Conservation (phyloP, 116 monocot genomes). For the Trichopus zeylanicus region DNA sequence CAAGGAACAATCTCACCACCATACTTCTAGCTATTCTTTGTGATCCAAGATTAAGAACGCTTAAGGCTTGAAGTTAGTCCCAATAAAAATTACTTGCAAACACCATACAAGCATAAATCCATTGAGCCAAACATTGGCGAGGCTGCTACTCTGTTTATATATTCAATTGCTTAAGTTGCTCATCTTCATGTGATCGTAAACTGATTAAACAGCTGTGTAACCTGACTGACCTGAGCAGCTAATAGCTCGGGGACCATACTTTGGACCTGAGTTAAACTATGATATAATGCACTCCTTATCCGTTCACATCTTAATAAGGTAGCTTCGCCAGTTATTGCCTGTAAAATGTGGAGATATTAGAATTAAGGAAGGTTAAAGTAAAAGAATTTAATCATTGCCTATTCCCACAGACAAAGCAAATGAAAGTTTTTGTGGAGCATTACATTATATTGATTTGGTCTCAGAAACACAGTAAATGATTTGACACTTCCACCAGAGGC, state of each 20-base stretch:
- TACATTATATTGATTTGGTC: not conserved
- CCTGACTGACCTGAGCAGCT: slow-evolving; percentile 43
- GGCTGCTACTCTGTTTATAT: too few species aligned
- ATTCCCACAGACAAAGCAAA: not conserved
- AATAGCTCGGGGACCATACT: slow-evolving; percentile 42
- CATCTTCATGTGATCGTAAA: not conserved
- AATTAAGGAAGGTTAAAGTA: not conserved
- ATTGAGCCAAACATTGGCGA: too few species aligned
- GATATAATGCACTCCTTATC: slow-evolving; percentile 32
- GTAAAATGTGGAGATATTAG: not conserved
- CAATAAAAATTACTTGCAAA: too few species aligned
- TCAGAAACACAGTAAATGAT: not conserved
- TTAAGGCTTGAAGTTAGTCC: too few species aligned
- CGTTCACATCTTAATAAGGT: slow-evolving; percentile 49
- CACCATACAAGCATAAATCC: too few species aligned
- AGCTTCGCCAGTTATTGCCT: slow-evolving; percentile 48
- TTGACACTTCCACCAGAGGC: not conserved
- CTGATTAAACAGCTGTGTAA: not conserved
- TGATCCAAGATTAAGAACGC: too few species aligned
- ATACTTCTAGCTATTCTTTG: too few species aligned
- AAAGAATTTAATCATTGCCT: not conserved
- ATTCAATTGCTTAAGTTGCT: not conserved
- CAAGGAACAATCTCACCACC: too few species aligned
- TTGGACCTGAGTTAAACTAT: slow-evolving; percentile 36
- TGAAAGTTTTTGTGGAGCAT: not conserved